Percentiles rank a stretch among this genome's conserved stretches.
Evolutionary conservation across 176 grass and related monocot genomes (phyloP).

Genomic region (Oryza punctata): DNA sequence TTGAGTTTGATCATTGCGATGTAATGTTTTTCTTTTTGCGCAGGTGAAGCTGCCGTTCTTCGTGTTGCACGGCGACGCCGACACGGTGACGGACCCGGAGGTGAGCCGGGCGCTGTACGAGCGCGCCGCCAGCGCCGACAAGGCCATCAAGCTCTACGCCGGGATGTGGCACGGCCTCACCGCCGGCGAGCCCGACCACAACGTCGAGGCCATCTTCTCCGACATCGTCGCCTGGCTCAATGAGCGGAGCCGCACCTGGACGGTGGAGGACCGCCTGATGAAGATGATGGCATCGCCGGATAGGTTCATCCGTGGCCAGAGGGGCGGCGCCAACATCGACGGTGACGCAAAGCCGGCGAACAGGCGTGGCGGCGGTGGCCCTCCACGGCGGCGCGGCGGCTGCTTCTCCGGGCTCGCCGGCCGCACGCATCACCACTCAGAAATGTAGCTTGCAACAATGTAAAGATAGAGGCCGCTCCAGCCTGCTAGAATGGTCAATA

Average conservation of each 20-base stretch:
- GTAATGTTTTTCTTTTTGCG: neutral
- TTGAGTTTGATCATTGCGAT: neutral
- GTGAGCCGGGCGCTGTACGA: slow-evolving; percentile 81
- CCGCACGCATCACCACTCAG: slow-evolving; percentile 61
- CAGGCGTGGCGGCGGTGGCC: neutral
- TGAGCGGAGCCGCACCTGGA: slow-evolving; percentile 49
- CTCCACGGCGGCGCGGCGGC: neutral
- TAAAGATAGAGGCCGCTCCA: slow-evolving; percentile 31
- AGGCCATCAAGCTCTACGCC: slow-evolving; percentile 87
- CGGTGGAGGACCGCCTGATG: slow-evolving; percentile 25
- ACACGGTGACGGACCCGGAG: slow-evolving; percentile 91
- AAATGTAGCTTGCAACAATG: slow-evolving; percentile 43
- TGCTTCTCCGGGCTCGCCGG: slow-evolving; percentile 61
- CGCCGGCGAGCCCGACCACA: slow-evolving; percentile 74
- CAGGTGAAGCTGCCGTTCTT: slow-evolving; percentile 87
- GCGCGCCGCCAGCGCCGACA: slow-evolving; percentile 67
- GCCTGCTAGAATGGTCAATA: slow-evolving; percentile 18
- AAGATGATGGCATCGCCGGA: slow-evolving; percentile 12
- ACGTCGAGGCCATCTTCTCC: slow-evolving; percentile 61
- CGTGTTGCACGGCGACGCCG: slow-evolving; percentile 86
- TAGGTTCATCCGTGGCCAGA: neutral
- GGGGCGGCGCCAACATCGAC: neutral
- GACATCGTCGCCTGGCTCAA: slow-evolving; percentile 83
- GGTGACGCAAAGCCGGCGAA: neutral
- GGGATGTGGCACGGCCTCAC: slow-evolving; percentile 97